These are phyloP conservation scores for Apiospora kogelbergensis DNA, from an alignment of 2,329 filamentous ascomycete species.

Conservation along the genomic window DNA sequence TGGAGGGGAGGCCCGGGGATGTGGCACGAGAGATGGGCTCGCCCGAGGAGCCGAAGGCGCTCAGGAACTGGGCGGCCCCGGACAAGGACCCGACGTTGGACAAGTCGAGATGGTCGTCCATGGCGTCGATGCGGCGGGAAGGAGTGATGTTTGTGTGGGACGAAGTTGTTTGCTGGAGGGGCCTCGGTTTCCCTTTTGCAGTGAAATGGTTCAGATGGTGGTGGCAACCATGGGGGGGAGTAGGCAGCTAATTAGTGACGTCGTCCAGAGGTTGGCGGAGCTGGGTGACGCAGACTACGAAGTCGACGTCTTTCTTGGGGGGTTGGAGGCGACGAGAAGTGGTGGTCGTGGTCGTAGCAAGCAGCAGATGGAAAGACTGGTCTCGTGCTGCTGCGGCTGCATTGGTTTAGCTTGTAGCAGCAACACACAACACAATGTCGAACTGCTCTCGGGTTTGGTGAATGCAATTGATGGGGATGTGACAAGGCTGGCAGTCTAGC, in stretches of 20 bases:
- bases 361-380: neutral
- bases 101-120: slow-evolving; percentile 39
- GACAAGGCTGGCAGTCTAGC: too few relatives aligned
- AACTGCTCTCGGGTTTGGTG: too few relatives aligned
- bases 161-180: slow-evolving; percentile 5
- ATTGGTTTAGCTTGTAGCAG: too few relatives aligned
- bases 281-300: neutral
- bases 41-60: slow-evolving; percentile 41
- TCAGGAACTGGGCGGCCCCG: slow-evolving; percentile 38
- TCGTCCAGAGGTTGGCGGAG: neutral
- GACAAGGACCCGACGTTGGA: slow-evolving; percentile 37
- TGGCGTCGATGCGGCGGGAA: slow-evolving; percentile 18
- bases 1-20: slow-evolving; percentile 68
- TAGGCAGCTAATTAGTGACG: slow-evolving; percentile 1
- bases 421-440: too few relatives aligned
- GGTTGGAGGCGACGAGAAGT: neutral
- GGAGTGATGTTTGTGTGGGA: slow-evolving; percentile 3
- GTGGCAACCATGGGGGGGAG: neutral
- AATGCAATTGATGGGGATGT: too few relatives aligned
- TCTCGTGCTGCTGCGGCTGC: neutral
- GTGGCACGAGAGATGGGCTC: slow-evolving; percentile 83
- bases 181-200: neutral
- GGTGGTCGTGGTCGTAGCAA: too few relatives aligned
- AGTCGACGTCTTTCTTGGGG: neutral
- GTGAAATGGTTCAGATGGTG: neutral